Base-by-base conservation (phyloP, 225 moss, liverwort and hornwort genomes). In the Climacium dendroides region DNA sequence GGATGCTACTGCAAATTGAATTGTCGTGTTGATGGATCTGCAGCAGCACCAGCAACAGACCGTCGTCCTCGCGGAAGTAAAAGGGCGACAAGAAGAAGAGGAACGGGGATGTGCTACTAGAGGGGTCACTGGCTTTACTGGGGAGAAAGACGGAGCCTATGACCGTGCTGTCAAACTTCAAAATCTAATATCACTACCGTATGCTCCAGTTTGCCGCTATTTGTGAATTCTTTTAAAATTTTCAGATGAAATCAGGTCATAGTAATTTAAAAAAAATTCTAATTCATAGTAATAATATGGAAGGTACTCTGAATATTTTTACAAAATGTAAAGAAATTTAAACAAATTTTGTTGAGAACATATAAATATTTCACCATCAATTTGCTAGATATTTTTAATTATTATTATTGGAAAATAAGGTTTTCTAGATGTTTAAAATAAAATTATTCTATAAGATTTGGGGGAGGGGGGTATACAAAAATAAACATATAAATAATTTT, bases 401-500 rank as follows among this genome's bases (percentile, higher is more conserved):
- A 7, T 32, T 48, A 17, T 19, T 1, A 2, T n/a, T n/a, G n/a
- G 0, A 52, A 22, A 34, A 34, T 20, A 32, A 32, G 11, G 0
- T 22, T 74, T 52, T 8, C 0, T 0, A 50, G 1, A 8, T 20
- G 7, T 32, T 50, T 5, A 3, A 20, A 74, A 20, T 50, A 8
- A 0, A 34, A 52, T 13, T 5, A 34, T 34, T 52, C 1, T 8
- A 1, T 1, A 20, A 50, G n/a, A n/a, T n/a, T n/a, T n/a, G n/a
- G n/a, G n/a, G n/a, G n/a, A n/a, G n/a, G n/a, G n/a, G n/a, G n/a
- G n/a, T n/a, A n/a, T 30, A 20, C 4, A 19, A 32, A 32, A 32
- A 20, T 11, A 32, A 50, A 1, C 7, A 50, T 7, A 50, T 3
- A 74, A 32, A 43, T 6, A 10, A 12, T 69, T 37, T 72, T 11